Evolutionary conservation across 106 monocot genomes (phyloP).

Genomic region (Dendrobium officinale): DNA sequence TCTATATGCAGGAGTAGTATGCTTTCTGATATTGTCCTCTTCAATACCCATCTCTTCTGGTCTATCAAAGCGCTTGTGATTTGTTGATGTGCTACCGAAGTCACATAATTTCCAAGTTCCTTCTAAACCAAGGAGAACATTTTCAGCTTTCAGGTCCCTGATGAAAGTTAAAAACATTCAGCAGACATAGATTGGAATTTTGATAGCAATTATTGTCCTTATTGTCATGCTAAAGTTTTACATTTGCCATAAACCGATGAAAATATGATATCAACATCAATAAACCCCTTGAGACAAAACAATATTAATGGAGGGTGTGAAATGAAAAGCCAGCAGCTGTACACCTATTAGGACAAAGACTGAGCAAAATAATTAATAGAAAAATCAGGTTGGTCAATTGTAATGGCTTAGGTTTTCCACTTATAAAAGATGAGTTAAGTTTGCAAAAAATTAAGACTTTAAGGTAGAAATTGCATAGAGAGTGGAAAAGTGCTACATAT

Average conservation of each 20-base stretch:
- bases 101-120: slow-evolving; percentile 96
- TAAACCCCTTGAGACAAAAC: background rate
- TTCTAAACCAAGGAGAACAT: slow-evolving; percentile 84
- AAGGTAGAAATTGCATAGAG: background rate
- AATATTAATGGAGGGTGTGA: background rate
- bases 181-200: background rate
- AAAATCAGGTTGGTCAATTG: background rate
- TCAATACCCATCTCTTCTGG: slow-evolving; percentile 99
- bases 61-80: slow-evolving; percentile 86
- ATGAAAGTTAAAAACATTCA: slow-evolving; percentile 1
- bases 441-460: background rate
- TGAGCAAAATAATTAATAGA: background rate
- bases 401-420: background rate
- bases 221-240: background rate
- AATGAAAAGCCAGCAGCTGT: background rate
- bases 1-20: slow-evolving; percentile 99
- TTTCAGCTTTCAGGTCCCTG: slow-evolving; percentile 97
- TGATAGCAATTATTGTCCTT: background rate
- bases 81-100: slow-evolving; percentile 91
- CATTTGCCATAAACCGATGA: background rate
- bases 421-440: background rate
- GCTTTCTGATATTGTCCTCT: slow-evolving; percentile 96
- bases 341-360: background rate
- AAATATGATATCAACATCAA: background rate
- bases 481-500: background rate